These are phyloP conservation scores for Tephrocybe sp. DNA, from an alignment of 768 basidiomycete species.

Conservation along the genomic window DNA sequence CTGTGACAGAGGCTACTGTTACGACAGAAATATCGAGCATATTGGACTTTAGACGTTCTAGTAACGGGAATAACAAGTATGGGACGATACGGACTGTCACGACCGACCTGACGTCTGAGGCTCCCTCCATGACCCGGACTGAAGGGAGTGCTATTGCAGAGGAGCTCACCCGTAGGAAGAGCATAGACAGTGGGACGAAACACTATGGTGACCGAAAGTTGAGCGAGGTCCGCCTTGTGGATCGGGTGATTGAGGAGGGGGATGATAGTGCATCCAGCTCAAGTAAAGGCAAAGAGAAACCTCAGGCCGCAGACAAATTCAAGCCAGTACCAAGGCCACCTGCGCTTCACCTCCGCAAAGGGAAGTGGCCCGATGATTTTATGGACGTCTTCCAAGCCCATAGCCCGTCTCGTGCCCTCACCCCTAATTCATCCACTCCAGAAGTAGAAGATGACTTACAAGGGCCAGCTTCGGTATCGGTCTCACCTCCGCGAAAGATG, in stretches of 20 bases:
- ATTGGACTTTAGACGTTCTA: conserved; percentile 40
- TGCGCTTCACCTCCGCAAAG: conserved; percentile 65
- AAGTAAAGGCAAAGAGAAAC: conserved; percentile 24
- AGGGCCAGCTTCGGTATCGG: conserved; percentile 31
- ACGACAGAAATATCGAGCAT: conserved; percentile 59
- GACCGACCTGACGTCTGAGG: conserved; percentile 78
- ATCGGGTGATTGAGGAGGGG: conserved; percentile 72
- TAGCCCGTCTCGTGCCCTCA: conserved; percentile 25
- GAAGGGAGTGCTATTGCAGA: conserved; percentile 60
- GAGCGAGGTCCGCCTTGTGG: conserved; percentile 59
- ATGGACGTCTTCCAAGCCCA: conserved; percentile 52
- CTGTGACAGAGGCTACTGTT: conserved; percentile 51
- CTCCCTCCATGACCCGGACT: conserved; percentile 60
- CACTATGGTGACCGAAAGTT: conserved; percentile 53
- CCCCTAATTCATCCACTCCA: conserved; percentile 25
- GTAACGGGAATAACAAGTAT: conserved; percentile 55
- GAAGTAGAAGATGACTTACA: conserved; percentile 22
- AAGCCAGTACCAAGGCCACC: conserved; percentile 20
- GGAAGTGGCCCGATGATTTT: conserved; percentile 84
- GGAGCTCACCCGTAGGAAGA: conserved; percentile 39
- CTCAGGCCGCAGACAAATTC: conserved; percentile 15
- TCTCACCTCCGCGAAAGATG: conserved; percentile 50
- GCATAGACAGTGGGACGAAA: conserved; percentile 17
- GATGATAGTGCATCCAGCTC: conserved; percentile 54
- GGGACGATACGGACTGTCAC: conserved; percentile 81